Conservation (phyloP, 148 eudicot species). For the Hydrangea macrophylla region DNA sequence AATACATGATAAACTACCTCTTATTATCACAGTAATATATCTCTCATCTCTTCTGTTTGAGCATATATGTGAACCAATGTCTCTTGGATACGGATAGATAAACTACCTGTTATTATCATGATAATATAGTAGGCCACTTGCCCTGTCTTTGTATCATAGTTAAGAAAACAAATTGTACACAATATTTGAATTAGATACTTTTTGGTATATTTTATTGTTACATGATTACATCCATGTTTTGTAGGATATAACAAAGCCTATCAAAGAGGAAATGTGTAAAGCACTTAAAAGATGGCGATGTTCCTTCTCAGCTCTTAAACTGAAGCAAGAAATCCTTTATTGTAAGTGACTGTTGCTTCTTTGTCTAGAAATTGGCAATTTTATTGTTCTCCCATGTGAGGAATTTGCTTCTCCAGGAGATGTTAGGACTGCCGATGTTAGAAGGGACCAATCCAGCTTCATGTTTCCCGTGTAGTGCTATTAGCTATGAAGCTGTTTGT, state of each 20-base stretch:
- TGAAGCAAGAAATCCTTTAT: slow-evolving; percentile 92
- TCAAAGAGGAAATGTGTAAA: slow-evolving; percentile 64
- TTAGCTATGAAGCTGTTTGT: slow-evolving; percentile 89
- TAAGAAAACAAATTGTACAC: neutral
- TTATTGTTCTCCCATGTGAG: neutral
- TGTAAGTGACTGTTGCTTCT: slow-evolving; percentile 51
- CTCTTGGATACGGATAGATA: no score
- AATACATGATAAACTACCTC: neutral
- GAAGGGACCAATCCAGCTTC: slow-evolving; percentile 95
- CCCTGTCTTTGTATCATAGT: no score
- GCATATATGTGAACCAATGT: no score
- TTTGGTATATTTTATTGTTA: neutral
- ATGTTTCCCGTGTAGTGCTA: slow-evolving; percentile 81
- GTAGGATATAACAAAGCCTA: slow-evolving; percentile 89
- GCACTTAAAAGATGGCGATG: slow-evolving; percentile 72
- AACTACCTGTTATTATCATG: no score
- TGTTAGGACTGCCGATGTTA: slow-evolving; percentile 79
- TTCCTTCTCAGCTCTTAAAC: slow-evolving; percentile 79
- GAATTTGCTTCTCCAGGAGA: slow-evolving; percentile 46
- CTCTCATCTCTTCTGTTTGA: no score
- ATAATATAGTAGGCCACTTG: neutral
- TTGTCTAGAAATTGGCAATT: neutral
- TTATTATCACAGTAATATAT: no score
- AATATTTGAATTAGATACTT: neutral
- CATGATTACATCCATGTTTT: slow-evolving; percentile 10